These are phyloP conservation scores for Exophiala lecanii-corni DNA, from an alignment of 2,329 filamentous ascomycete genomes.

Conservation along the genomic window DNA sequence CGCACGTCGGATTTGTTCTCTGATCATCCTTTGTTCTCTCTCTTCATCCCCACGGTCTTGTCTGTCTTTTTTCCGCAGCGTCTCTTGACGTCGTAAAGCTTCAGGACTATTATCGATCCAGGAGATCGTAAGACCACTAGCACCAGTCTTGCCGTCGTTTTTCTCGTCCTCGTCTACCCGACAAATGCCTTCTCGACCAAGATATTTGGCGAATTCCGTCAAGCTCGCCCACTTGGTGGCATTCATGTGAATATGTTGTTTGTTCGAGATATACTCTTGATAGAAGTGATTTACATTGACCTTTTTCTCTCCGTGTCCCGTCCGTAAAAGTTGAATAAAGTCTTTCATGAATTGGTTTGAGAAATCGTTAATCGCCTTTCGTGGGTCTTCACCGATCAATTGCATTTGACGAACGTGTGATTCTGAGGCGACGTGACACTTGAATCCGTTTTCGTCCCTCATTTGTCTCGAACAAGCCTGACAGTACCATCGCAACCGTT, in stretches of 20 bases:
- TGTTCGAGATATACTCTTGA: slow-evolving; percentile 84
- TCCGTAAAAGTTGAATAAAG: slow-evolving; percentile 71
- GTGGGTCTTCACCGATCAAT: slow-evolving; percentile 79
- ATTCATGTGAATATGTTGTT: slow-evolving; percentile 91
- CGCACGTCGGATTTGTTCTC: slow-evolving; percentile 77
- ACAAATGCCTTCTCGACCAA: slow-evolving; percentile 83
- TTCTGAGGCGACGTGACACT: slow-evolving; percentile 80
- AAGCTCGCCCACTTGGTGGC: slow-evolving; percentile 82
- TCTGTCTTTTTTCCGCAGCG: slow-evolving; percentile 74
- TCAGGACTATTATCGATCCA: slow-evolving; percentile 94
- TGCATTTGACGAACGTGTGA: slow-evolving; percentile 87
- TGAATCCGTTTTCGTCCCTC: slow-evolving; percentile 86
- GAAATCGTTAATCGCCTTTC: slow-evolving; percentile 77
- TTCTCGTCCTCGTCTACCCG: slow-evolving; percentile 87
- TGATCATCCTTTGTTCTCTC: slow-evolving; percentile 75
- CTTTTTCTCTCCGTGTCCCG: slow-evolving; percentile 84
- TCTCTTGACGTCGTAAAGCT: slow-evolving; percentile 73
- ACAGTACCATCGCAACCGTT: slow-evolving; percentile 88
- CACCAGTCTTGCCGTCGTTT: slow-evolving; percentile 37
- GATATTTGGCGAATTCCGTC: slow-evolving; percentile 82
- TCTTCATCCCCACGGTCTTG: slow-evolving; percentile 90
- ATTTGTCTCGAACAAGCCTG: slow-evolving; percentile 72
- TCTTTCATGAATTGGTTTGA: slow-evolving; percentile 75
- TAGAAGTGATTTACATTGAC: slow-evolving; percentile 92
- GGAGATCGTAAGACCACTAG: slow-evolving; percentile 60